Evolutionary conservation across 2,329 filamentous ascomycete species (phyloP), one percentile per base, ranked within the genome.

Genomic region (Diaporthe citri): DNA sequence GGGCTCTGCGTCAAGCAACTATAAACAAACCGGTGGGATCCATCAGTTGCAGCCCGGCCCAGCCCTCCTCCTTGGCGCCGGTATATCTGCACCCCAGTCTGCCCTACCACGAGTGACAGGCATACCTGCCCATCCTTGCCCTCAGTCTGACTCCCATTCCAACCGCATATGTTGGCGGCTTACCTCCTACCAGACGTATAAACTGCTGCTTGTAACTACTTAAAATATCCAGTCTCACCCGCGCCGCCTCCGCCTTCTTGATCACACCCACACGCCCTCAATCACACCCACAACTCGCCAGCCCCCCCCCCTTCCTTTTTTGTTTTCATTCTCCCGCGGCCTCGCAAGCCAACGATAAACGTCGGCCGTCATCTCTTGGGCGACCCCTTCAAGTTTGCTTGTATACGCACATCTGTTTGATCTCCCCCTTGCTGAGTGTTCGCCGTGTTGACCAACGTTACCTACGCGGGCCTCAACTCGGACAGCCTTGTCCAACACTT

Each of bases 11-110:
- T 52, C 64, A 64, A 64, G 43, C 36, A 22, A 60, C 56, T 36
- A 71, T 71, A 71, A 46, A 71, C 67, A 71, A 71, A 43, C 67
- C 67, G 55, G 57, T 72, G 57, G 70, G 57, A 64, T 72, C 57
- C 46, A 72, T 55, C 2, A 48, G 41, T 55, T 64, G 59, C 55
- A 72, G 17, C 57, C 57, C 57, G 70, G 46, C 70, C 57, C 70
- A 62, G 70, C 46, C 57, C 56, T 55, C 70, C 39, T 64, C 31
- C 46, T 67, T 52, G 64, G 64, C 64, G 46, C 34, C 70, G 57
- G 55, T 72, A 72, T 72, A 72, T 64, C 70, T 72, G 57, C 39
- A 72, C 70, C 70, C 70, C 57, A 43, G 57, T 72, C 57, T 72
- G 55, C 46, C 46, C 70, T 72, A 55, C 43, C 48, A 64, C 59